Conservation (phyloP, 2,329 filamentous ascomycete genomes). For the Teratosphaeriaceae sp. region DNA sequence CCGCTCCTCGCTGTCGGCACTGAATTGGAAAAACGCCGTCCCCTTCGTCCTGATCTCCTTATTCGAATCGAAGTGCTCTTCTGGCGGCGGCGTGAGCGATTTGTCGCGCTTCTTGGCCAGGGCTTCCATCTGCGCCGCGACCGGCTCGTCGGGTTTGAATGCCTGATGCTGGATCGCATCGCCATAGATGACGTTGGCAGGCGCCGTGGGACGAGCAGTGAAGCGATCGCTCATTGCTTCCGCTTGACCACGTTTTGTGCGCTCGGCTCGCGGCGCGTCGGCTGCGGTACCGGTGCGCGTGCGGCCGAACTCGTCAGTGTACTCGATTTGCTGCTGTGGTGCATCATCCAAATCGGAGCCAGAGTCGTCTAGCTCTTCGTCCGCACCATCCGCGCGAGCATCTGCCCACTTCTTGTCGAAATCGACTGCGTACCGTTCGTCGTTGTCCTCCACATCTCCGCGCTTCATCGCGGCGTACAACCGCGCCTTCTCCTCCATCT, state of each 20-base stretch:
- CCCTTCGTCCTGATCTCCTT: constrained; percentile 82
- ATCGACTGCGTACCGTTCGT: constrained; percentile 67
- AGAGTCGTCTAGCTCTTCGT: constrained; percentile 30
- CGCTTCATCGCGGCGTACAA: constrained; percentile 86
- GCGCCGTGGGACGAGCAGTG: constrained; percentile 60
- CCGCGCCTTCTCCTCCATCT: constrained; percentile 84
- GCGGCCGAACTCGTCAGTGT: constrained; percentile 89
- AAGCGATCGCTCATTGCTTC: constrained; percentile 58
- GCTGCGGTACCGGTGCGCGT: constrained; percentile 63
- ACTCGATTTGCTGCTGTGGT: constrained; percentile 67
- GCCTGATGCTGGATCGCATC: constrained; percentile 78
- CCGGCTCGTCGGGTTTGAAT: constrained; percentile 64
- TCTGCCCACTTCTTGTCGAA: constrained; percentile 97
- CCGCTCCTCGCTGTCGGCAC: constrained; percentile 60
- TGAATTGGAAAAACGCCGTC: constrained; percentile 88
- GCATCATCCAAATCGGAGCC: constrained; percentile 30
- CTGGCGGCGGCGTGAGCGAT: constrained; percentile 70
- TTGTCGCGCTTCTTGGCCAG: constrained; percentile 73
- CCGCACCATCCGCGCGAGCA: constrained; percentile 40
- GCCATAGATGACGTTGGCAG: constrained; percentile 70
- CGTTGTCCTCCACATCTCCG: constrained; percentile 63
- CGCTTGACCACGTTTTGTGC: constrained; percentile 48
- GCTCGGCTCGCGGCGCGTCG: constrained; percentile 59
- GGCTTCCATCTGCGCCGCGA: constrained; percentile 64
- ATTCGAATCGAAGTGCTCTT: constrained; percentile 78